These are phyloP conservation scores for Talaromyces sp. DNA, from an alignment of 2,329 filamentous ascomycete genomes.

Conservation along the genomic window DNA sequence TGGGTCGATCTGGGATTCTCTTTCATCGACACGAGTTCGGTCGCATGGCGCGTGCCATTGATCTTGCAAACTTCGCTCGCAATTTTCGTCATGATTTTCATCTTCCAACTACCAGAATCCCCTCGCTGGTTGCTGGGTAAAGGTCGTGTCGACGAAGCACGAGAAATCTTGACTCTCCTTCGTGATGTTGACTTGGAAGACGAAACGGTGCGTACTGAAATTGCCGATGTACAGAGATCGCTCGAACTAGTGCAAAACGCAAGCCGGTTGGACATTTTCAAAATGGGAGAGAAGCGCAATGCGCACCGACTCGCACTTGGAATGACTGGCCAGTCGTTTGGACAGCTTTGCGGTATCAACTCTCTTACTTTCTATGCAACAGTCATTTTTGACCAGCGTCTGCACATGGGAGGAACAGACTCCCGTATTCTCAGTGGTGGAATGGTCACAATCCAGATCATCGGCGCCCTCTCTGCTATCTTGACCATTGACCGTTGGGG, in stretches of 20 bases:
- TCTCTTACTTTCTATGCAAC: conserved; percentile 37
- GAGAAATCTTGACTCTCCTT: conserved; percentile 25
- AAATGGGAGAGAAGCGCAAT: conserved; percentile 34
- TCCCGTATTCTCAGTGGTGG: conserved; percentile 43
- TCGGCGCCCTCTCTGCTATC: conserved; percentile 51
- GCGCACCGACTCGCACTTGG: conserved; percentile 36
- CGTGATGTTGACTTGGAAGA: conserved; percentile 43
- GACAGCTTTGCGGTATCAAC: conserved; percentile 39
- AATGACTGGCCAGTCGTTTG: conserved; percentile 34
- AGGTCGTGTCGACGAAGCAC: conserved; percentile 18
- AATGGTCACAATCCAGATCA: conserved; percentile 56
- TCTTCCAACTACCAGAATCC: conserved; percentile 18
- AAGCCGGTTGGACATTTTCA: conserved; percentile 41
- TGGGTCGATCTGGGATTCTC: conserved; percentile 50
- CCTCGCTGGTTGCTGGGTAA: conserved; percentile 19
- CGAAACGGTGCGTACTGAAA: conserved; percentile 34
- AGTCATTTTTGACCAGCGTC: conserved; percentile 38
- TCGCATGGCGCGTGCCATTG: conserved; percentile 46
- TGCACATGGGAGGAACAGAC: conserved; percentile 11
- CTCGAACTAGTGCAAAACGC: conserved; percentile 30
- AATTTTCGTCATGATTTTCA: conserved; percentile 27
- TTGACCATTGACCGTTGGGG: conserved; percentile 53
- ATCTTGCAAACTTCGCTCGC: conserved; percentile 34
- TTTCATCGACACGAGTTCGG: conserved; percentile 34
- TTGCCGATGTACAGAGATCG: conserved; percentile 41